Evolutionary conservation across 345 rosid species (phyloP), one percentile per base, ranked within the genome.

Genomic region (Lumnitzera racemosa): DNA sequence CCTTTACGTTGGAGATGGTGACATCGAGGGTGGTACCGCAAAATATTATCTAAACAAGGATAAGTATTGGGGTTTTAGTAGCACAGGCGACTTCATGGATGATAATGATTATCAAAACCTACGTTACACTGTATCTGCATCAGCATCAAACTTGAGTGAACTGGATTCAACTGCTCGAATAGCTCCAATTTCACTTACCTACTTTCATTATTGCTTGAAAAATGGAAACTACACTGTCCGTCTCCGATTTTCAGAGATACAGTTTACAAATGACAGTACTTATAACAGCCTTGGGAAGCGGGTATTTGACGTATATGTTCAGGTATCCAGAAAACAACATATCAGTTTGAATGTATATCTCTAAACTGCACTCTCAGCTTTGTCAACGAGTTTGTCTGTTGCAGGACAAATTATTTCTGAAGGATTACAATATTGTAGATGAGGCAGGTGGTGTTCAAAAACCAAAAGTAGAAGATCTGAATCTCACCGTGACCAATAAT

Each of bases 191-290:
- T 79, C 86, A 6, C 81, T 89, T 1, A 78, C 83, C 46, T 89
- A 84, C 67, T 77, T 76, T 71, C 87, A 71, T 2, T 78, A 70
- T 43, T 89, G 96, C 73, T 75, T 89, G 48, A 57, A 53, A 46
- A 84, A 74, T 62, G 88, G 86, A 58, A 61, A 15, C 8, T 87
- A 89, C 75, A 73, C 64, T 16, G 76, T 87, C 20, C 74, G 13
- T 24, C 91, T 87, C 24, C 84, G 55, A 66, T 87, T 87, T 71
- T 76, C 82, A 49, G 91, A 87, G 79, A 81, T 84, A 53, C 65
- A 67, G 59, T 84, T 89, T 66, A 70, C 63, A 47, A 66, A 72
- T 46, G 67, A 70, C 50, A 69, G 58, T 25, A 62, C 57, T 11
- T 84, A 66, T 16, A 15, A 7, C 43, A 77, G 70, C 69, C 61